A percentile compares a stretch with the other conserved stretches of the same genome.
phyloP scores from a whole-genome alignment of 768 basidiomycete species.

The Tylopilus plumbeoviolaceoides region DNA sequence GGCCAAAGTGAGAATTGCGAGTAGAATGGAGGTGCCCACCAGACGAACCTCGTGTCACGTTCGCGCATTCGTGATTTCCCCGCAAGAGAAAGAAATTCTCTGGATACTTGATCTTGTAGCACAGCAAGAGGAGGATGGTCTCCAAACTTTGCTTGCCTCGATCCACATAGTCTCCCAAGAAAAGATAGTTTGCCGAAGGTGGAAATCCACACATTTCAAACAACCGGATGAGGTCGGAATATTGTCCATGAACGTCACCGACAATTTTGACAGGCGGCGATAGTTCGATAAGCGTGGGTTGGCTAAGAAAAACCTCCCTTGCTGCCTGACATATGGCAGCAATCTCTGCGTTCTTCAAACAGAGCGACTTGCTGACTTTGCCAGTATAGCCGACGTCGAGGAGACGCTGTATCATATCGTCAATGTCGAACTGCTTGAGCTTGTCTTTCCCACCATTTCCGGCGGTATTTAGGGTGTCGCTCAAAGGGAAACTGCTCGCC shows the following conservation, averaged over 20 bases:
- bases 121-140: conserved; percentile 92
- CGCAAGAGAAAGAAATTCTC: conserved; percentile 98
- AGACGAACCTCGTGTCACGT: conserved; percentile 89
- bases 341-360: conserved; percentile 95
- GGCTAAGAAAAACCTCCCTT: conserved; percentile 91
- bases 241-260: conserved; percentile 98
- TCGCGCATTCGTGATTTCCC: conserved; percentile 99
- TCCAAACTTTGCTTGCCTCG: conserved; percentile 98
- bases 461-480: conserved; percentile 33
- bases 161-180: conserved; percentile 99
- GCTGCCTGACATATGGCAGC: conserved; percentile 92
- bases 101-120: conserved; percentile 99
- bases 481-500: conserved; percentile 35
- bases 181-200: conserved; percentile 94
- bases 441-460: conserved; percentile 50
- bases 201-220: conserved; percentile 99
- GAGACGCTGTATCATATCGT: conserved; percentile 96
- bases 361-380: conserved; percentile 94
- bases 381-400: conserved; percentile 97
- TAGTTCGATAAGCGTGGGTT: conserved; percentile 95
- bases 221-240: conserved; percentile 94
- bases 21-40: conserved; percentile 10
- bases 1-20: conserved; percentile 13
- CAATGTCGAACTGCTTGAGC: conserved; percentile 79
- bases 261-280: conserved; percentile 99